Evolutionary conservation across 306 rosid species (phyloP).

Genomic region (Trichosanthes truncata): DNA sequence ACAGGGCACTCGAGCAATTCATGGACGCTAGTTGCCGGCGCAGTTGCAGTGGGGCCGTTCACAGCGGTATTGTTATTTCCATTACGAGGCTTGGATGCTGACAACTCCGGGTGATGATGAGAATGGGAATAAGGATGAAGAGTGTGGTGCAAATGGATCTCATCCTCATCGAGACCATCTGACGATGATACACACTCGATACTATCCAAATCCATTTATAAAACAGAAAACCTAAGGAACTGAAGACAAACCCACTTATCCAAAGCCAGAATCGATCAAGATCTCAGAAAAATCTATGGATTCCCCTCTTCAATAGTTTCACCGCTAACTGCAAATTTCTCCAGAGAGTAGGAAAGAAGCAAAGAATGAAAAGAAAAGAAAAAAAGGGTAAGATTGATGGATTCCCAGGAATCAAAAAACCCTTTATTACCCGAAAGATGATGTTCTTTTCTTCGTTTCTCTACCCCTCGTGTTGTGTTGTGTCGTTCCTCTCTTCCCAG

Average conservation of each 20-base stretch:
- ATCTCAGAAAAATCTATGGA: background rate
- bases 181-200: conserved; percentile 81
- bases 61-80: conserved; percentile 26
- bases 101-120: conserved; percentile 54
- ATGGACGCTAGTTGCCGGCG: conserved; percentile 89
- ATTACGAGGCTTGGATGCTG: conserved; percentile 57
- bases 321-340: background rate
- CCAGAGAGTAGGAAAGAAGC: conserved; percentile 6
- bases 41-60: conserved; percentile 34
- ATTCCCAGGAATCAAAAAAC: background rate
- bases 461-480: background rate
- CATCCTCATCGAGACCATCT: conserved; percentile 77
- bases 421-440: background rate
- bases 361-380: conserved; percentile 15
- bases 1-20: conserved; percentile 91
- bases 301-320: background rate
- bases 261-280: background rate
- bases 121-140: conserved; percentile 40
- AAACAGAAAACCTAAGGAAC: background rate
- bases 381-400: conserved; percentile 3
- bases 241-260: conserved; percentile 3
- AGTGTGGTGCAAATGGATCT: conserved; percentile 51
- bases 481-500: background rate
- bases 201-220: conserved; percentile 63
- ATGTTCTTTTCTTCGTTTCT: background rate